Percentiles rank a stretch among this genome's conserved stretches.
Conservation (phyloP, 371 early-diverging fungal genomes). For the Entomophthora muscae region DNA sequence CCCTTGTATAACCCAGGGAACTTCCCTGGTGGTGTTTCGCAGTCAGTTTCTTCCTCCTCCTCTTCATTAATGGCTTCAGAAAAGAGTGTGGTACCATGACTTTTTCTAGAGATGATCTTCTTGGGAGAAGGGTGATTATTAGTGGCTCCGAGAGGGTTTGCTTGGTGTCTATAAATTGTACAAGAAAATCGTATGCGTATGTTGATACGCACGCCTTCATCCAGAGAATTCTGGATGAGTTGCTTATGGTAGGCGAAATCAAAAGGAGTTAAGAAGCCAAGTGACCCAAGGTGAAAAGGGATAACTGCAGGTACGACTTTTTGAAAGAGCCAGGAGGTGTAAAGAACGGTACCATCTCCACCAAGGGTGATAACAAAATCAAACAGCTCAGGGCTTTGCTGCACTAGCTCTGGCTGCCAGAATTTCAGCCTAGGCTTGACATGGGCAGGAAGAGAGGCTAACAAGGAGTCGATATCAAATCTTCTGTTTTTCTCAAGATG, state of each 20-base stretch:
- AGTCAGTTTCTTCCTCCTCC: conserved; percentile 1
- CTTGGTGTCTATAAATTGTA: conserved; percentile 46
- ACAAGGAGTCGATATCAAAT: conserved; percentile 28
- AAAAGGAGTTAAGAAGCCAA: conserved; percentile 85
- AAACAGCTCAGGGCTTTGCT: conserved; percentile 29
- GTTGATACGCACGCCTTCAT: conserved; percentile 61
- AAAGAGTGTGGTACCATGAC: not conserved
- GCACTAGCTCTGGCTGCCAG: conserved; percentile 61
- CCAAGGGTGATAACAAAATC: conserved; percentile 36
- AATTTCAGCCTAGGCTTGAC: conserved; percentile 31
- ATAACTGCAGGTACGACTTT: conserved; percentile 67
- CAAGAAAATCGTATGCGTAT: conserved; percentile 76
- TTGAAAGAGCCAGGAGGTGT: conserved; percentile 80
- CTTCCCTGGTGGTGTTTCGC: conserved; percentile 14
- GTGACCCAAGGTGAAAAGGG: conserved; percentile 71
- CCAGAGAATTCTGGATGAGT: conserved; percentile 35
- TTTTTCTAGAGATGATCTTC: not conserved
- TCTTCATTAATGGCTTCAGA: not conserved
- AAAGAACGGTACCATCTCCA: conserved; percentile 78
- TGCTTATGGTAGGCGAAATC: conserved; percentile 39
- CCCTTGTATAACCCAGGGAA: conserved; percentile 10
- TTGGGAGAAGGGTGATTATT: not conserved
- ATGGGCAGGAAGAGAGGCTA: conserved; percentile 15
- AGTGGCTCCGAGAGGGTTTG: not conserved
- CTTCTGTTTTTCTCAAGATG: conserved; percentile 27